These are phyloP conservation scores for Cercospora nicotianae DNA, from an alignment of 2,329 filamentous ascomycete genomes.

Conservation along the genomic window DNA sequence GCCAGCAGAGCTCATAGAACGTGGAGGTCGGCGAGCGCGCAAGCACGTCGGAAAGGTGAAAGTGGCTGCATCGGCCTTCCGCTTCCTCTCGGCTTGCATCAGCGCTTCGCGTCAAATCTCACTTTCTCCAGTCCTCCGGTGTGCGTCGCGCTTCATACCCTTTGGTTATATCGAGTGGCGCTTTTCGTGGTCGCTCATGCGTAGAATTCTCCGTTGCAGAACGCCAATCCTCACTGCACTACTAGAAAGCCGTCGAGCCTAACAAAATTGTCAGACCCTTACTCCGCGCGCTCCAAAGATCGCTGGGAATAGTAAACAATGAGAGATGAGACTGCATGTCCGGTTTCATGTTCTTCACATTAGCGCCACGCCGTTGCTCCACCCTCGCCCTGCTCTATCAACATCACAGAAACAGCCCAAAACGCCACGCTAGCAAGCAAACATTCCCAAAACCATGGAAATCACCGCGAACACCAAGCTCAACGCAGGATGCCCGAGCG, in stretches of 20 bases:
- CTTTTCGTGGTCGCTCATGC: too few species aligned
- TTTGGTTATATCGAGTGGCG: too few species aligned
- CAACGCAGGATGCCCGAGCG: neutral
- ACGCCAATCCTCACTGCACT: too few species aligned
- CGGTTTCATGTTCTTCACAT: neutral
- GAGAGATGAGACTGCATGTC: neutral
- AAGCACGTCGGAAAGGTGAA: too few species aligned
- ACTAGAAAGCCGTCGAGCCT: neutral
- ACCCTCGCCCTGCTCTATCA: neutral
- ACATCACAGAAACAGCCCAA: neutral
- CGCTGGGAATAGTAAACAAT: neutral
- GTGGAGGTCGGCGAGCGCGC: too few species aligned
- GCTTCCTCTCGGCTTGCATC: too few species aligned
- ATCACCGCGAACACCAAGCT: neutral
- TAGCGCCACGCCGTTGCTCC: neutral
- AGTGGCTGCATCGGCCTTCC: too few species aligned
- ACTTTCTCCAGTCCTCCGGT: too few species aligned
- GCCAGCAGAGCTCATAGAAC: too few species aligned
- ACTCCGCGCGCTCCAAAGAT: neutral
- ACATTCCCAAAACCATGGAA: neutral
- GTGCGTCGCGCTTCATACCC: too few species aligned
- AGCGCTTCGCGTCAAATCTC: too few species aligned
- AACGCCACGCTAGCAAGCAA: neutral
- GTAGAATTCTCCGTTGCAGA: too few species aligned
- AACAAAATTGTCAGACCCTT: neutral